These are phyloP conservation scores for Xylaria arbuscula DNA, from an alignment of 2,329 filamentous ascomycete genomes.

Conservation along the genomic window DNA sequence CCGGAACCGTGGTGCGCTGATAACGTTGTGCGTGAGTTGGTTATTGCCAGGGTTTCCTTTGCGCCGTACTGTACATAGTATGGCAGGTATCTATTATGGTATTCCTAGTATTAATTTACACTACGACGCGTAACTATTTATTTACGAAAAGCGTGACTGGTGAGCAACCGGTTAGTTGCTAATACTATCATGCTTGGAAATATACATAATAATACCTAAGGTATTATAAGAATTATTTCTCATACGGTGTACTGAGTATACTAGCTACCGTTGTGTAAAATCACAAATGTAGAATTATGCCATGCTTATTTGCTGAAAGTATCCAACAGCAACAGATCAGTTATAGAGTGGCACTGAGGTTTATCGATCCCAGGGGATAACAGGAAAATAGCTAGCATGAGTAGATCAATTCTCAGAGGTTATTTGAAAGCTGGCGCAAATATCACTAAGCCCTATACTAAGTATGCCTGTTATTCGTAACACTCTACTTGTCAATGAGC, in stretches of 20 bases:
- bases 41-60: too few species aligned
- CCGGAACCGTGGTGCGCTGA: too few species aligned
- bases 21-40: too few species aligned
- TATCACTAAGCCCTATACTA: slow-evolving; percentile 1
- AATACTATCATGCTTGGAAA: background rate
- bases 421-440: background rate
- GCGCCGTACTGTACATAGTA: too few species aligned
- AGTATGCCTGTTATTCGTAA: slow-evolving; percentile 4
- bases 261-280: background rate
- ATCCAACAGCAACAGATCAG: background rate
- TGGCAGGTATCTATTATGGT: too few species aligned
- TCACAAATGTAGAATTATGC: background rate
- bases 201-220: background rate
- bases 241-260: background rate
- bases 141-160: too few species aligned
- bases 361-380: background rate
- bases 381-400: background rate
- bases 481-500: slow-evolving; percentile 17
- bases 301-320: slow-evolving; percentile 2
- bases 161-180: too few species aligned
- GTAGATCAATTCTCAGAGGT: background rate
- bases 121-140: too few species aligned
- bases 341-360: background rate
- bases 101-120: too few species aligned
- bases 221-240: background rate